phyloP scores from a whole-genome alignment of 768 basidiomycete species.

The Boletus reticuloceps region DNA sequence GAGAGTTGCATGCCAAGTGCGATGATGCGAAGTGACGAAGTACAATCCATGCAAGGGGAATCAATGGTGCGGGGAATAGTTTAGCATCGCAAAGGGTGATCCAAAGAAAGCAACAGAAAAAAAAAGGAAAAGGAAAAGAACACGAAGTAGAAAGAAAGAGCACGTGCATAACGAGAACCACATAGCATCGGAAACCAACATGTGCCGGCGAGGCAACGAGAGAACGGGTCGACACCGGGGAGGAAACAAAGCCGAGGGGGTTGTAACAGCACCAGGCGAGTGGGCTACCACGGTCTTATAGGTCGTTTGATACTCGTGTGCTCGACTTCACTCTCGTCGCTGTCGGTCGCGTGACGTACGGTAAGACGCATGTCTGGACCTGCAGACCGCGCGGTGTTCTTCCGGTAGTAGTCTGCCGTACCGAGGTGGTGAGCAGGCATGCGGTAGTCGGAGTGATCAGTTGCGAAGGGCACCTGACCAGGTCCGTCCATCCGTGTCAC shows the following conservation, averaged over 20 bases:
- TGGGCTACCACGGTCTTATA: slow-evolving; percentile 45
- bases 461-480: slow-evolving; percentile 4
- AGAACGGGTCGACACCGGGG: background rate
- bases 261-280: background rate
- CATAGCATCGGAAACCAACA: slow-evolving; percentile 1
- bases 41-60: slow-evolving; percentile 17
- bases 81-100: slow-evolving; percentile 10
- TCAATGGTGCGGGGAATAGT: slow-evolving; percentile 17
- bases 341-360: slow-evolving; percentile 25
- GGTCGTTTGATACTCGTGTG: slow-evolving; percentile 32
- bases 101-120: slow-evolving; percentile 4
- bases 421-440: slow-evolving; percentile 4
- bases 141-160: background rate
- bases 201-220: background rate
- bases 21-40: slow-evolving; percentile 10
- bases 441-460: slow-evolving; percentile 17
- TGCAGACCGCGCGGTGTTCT: slow-evolving; percentile 15
- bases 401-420: slow-evolving; percentile 14
- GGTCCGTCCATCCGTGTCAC: slow-evolving; percentile 9
- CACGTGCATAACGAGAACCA: background rate
- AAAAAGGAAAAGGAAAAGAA: background rate
- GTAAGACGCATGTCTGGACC: slow-evolving; percentile 24
- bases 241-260: too few species aligned
- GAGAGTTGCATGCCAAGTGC: background rate
- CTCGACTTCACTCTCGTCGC: slow-evolving; percentile 39